Conservation (phyloP, 768 basidiomycete genomes). For the Gyrodon lividus region DNA sequence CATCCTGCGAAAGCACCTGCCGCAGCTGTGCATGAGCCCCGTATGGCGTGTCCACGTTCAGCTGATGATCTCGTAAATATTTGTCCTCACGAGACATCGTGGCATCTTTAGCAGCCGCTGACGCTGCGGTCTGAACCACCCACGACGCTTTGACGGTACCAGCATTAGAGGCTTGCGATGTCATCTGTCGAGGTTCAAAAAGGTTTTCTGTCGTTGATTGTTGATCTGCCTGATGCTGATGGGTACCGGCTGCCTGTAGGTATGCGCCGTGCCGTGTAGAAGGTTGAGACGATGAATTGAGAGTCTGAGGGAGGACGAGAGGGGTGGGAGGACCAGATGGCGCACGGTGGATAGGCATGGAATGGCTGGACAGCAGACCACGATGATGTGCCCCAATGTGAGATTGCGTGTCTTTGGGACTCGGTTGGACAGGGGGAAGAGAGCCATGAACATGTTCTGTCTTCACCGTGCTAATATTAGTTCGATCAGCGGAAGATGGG, state of each 20-base stretch:
- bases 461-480: slow-evolving; percentile 15
- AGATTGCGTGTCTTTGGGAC: slow-evolving; percentile 19
- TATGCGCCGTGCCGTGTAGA: slow-evolving; percentile 23
- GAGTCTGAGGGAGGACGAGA: slow-evolving; percentile 14
- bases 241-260: slow-evolving; percentile 2
- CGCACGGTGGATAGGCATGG: slow-evolving; percentile 13
- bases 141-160: slow-evolving; percentile 31
- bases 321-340: slow-evolving; percentile 25
- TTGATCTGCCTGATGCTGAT: slow-evolving; percentile 17
- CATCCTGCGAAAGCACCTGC: slow-evolving; percentile 33
- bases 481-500: slow-evolving; percentile 18
- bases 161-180: slow-evolving; percentile 11
- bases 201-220: slow-evolving; percentile 6
- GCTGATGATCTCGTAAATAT: slow-evolving; percentile 23
- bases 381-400: slow-evolving; percentile 9
- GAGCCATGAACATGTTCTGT: slow-evolving; percentile 8
- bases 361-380: slow-evolving; percentile 8
- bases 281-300: slow-evolving; percentile 26
- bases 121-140: slow-evolving; percentile 30
- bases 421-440: slow-evolving; percentile 22
- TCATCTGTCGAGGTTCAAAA: slow-evolving; percentile 11
- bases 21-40: slow-evolving; percentile 27
- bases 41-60: slow-evolving; percentile 17
- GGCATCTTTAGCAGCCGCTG: slow-evolving; percentile 18
- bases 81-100: slow-evolving; percentile 29